A percentile compares a stretch with the other conserved stretches of the same genome.
phyloP scores from a whole-genome alignment of 1,284 basidiomycete genomes.

The Phenoliferia sp. region DNA sequence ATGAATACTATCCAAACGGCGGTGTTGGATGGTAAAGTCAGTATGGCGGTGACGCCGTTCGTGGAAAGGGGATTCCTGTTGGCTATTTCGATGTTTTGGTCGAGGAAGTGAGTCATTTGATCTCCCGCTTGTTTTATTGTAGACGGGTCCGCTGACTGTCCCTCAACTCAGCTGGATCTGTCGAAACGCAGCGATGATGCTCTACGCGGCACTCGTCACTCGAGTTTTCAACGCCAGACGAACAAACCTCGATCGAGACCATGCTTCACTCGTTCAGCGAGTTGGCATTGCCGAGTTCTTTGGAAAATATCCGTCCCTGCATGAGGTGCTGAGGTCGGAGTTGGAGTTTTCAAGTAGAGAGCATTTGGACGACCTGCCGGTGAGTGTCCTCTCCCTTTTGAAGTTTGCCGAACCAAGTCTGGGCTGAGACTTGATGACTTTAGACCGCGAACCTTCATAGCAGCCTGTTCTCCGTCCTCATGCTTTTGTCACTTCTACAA shows the following conservation, averaged over 20 bases:
- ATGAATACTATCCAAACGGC: slow-evolving; percentile 40
- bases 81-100: slow-evolving; percentile 40
- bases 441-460: slow-evolving; percentile 26
- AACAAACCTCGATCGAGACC: slow-evolving; percentile 28
- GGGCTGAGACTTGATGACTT: background rate
- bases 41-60: slow-evolving; percentile 12
- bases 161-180: slow-evolving; percentile 37
- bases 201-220: slow-evolving; percentile 40
- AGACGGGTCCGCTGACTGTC: background rate
- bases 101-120: slow-evolving; percentile 30
- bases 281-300: slow-evolving; percentile 29
- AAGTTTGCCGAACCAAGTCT: background rate
- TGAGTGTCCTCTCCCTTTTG: background rate
- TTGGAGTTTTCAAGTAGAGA: slow-evolving; percentile 22
- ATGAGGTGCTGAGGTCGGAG: slow-evolving; percentile 14
- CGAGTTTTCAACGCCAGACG: slow-evolving; percentile 36
- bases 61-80: slow-evolving; percentile 39
- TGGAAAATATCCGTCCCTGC: slow-evolving; percentile 20
- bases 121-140: background rate
- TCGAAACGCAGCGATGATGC: slow-evolving; percentile 44
- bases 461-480: slow-evolving; percentile 29
- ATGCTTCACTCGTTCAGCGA: slow-evolving; percentile 10
- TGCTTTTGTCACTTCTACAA: slow-evolving; percentile 30
- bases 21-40: slow-evolving; percentile 28
- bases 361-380: slow-evolving; percentile 19